A percentile compares a stretch with the other conserved stretches of the same genome.
Conservation (phyloP, 2,329 filamentous ascomycete genomes). For the Trichoderma atroviride region DNA sequence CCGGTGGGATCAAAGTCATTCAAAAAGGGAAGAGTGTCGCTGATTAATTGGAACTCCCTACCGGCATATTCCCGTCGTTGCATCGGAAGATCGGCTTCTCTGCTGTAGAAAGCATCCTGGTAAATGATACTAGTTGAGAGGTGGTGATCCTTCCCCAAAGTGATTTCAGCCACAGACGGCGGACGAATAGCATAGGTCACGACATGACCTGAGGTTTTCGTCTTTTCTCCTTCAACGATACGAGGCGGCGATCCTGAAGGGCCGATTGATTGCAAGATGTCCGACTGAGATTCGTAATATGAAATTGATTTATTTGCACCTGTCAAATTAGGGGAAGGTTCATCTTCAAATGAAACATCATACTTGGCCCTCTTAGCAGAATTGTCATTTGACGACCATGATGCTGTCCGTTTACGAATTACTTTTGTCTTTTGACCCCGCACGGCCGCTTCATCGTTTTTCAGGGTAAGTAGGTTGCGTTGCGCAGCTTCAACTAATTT, state of each 20-base stretch:
- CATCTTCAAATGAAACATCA: not conserved
- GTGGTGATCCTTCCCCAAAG: constrained; percentile 33
- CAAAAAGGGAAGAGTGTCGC: constrained; percentile 76
- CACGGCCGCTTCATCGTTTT: not conserved
- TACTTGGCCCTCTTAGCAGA: not conserved
- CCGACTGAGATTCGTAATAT: not conserved
- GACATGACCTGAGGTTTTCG: not conserved
- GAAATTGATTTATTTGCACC: not conserved
- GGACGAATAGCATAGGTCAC: constrained; percentile 38
- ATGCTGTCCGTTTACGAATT: not conserved
- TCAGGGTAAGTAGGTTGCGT: not conserved
- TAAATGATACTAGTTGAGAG: constrained; percentile 70
- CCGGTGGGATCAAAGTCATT: constrained; percentile 73
- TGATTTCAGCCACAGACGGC: constrained; percentile 30
- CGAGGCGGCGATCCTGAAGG: not conserved
- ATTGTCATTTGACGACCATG: not conserved
- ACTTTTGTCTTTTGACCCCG: not conserved
- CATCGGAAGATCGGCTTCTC: constrained; percentile 79
- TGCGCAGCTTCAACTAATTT: constrained; percentile 14
- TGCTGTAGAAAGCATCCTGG: constrained; percentile 82
- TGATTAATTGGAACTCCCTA: constrained; percentile 76
- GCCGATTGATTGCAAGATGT: not conserved
- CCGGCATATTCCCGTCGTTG: constrained; percentile 82
- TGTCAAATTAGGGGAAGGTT: not conserved
- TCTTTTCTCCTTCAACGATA: not conserved